Evolutionary conservation across 768 basidiomycete species (phyloP), one percentile per base, ranked within the genome.

Genomic region (Boletus rubropictus): DNA sequence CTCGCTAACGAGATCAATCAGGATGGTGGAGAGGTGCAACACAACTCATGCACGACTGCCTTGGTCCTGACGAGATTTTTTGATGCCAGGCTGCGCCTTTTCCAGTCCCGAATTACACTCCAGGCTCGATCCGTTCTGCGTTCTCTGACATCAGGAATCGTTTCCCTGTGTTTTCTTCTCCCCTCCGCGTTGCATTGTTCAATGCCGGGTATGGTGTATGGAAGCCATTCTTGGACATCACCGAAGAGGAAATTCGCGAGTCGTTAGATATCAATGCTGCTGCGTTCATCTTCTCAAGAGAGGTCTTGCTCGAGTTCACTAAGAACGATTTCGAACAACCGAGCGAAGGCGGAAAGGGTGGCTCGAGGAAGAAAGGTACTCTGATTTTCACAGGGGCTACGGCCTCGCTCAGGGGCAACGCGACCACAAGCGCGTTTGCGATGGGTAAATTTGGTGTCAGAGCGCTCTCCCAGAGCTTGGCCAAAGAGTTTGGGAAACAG

Each of bases 371-470:
- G 57, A 71, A 74, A 22, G 86, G 86, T 7, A 76, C 80, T 0
- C 63, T 88, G 39, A 74, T 86, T 12, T 85, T 86, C 58, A 88
- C 85, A 0, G 84, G 85, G 0, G 86, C 86, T 2, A 87, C 86
- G 7, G 81, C 86, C 6, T 73, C 79, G 44, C 46, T 77, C 17
- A 68, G 86, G 45, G 86, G 86, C 5, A 86, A 85, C 46, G 66
- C 68, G 3, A 66, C 64, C 0, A 84, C 83, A 0, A 81, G 81
- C 42, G 75, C 72, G 2, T 81, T 86, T 55, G 71, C 85, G 4
- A 78, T 82, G 3, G 77, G 77, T 0, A 87, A 86, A 59, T 78
- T 76, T 42, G 85, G 77, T 4, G 28, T 79, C 29, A 69, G 86
- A 35, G 81, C 80, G 0, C 67, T 88, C 38, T 76, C 78, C 0